phyloP scores from a whole-genome alignment of 2,329 filamentous ascomycete species.

The Microsporum audouinii region DNA sequence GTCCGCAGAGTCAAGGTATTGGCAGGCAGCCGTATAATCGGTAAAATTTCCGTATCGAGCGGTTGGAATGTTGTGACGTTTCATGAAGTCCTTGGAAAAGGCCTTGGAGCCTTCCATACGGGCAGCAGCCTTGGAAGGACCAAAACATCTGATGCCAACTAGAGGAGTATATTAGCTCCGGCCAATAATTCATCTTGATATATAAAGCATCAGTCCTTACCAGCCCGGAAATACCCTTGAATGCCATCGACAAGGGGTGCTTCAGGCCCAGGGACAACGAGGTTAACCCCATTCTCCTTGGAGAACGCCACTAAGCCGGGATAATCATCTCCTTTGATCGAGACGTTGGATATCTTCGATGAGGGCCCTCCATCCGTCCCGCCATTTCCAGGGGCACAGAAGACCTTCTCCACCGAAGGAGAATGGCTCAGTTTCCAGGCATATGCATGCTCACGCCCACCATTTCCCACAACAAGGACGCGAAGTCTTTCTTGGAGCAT shows the following conservation, averaged over 20 bases:
- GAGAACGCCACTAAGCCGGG: constrained; percentile 64
- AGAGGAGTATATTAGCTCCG: background rate
- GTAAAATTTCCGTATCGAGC: constrained; percentile 83
- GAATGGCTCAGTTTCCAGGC: constrained; percentile 91
- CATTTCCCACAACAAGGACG: constrained; percentile 82
- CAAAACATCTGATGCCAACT: constrained; percentile 71
- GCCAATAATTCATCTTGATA: no score
- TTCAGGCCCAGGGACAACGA: constrained; percentile 85
- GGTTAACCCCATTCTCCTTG: constrained; percentile 58
- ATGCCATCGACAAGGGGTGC: constrained; percentile 88
- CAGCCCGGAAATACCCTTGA: constrained; percentile 63
- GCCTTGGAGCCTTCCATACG: constrained; percentile 93
- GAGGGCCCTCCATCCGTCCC: constrained; percentile 58
- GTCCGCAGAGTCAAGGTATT: constrained; percentile 60
- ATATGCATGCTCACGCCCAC: constrained; percentile 85
- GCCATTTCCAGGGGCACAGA: constrained; percentile 65
- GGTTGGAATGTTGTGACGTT: constrained; percentile 76
- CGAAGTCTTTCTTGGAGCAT: constrained; percentile 44
- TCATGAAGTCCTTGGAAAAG: constrained; percentile 97
- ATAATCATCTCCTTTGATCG: constrained; percentile 66
- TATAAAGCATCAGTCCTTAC: constrained; percentile 22
- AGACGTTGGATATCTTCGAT: constrained; percentile 60
- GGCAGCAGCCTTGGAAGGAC: constrained; percentile 72
- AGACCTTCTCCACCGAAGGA: constrained; percentile 61
- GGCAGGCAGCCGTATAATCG: constrained; percentile 58